phyloP scores from a whole-genome alignment of 768 basidiomycete species.

The Lactifluus piperatus region DNA sequence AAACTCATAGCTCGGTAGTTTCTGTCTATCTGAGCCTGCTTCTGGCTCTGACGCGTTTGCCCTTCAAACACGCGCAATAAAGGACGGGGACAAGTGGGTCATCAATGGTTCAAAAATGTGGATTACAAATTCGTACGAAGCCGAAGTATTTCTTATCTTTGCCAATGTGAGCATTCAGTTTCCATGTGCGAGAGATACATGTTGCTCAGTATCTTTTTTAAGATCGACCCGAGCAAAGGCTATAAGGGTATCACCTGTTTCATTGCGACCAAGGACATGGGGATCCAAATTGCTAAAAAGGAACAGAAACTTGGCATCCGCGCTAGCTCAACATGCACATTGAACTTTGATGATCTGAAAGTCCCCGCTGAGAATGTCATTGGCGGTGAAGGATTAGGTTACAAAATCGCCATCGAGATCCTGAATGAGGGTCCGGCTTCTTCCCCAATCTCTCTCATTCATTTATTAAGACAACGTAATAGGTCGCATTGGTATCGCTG shows the following conservation, averaged over 20 bases:
- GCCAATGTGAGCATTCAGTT: conserved; percentile 61
- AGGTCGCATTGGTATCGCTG: conserved; percentile 95
- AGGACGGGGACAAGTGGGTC: conserved; percentile 78
- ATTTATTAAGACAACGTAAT: neutral
- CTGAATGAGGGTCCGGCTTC: conserved; percentile 68
- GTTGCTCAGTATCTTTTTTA: neutral
- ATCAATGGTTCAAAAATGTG: conserved; percentile 99
- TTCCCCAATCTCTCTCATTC: neutral
- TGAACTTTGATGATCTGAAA: conserved; percentile 91
- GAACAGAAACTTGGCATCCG: conserved; percentile 97
- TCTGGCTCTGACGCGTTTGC: conserved; percentile 98
- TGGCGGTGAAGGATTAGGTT: conserved; percentile 86
- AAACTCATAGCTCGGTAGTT: conserved; percentile 71
- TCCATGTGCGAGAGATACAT: neutral
- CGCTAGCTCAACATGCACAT: conserved; percentile 89
- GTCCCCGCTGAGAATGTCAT: conserved; percentile 83
- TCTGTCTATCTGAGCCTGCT: conserved; percentile 87
- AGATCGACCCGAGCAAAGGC: conserved; percentile 84
- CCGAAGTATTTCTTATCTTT: conserved; percentile 88
- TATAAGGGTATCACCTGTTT: conserved; percentile 99
- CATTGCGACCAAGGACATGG: conserved; percentile 93
- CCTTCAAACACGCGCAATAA: conserved; percentile 84
- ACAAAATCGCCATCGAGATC: conserved; percentile 97
- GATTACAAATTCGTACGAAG: conserved; percentile 94
- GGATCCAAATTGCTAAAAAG: conserved; percentile 95